Conservation (phyloP, 169 alveolate genomes). For the Theileria equi region DNA sequence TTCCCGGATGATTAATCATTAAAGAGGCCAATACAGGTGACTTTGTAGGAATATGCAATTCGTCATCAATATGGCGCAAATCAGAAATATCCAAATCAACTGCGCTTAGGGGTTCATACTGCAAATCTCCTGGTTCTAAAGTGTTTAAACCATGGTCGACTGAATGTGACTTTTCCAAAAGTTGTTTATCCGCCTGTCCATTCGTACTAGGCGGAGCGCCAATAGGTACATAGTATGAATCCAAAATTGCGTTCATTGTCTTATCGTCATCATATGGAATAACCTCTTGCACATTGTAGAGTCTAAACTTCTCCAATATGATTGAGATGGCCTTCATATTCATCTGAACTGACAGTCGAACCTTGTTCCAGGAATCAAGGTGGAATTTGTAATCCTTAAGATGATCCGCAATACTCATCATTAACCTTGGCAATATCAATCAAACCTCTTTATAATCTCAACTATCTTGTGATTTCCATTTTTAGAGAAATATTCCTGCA, state of each 20-base stretch:
- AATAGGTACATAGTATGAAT: background rate
- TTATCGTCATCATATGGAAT: background rate
- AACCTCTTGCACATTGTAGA: conserved; percentile 18
- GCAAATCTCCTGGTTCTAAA: background rate
- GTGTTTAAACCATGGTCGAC: background rate
- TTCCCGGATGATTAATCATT: conserved; percentile 35
- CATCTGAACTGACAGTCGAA: conserved; percentile 3
- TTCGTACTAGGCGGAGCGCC: background rate
- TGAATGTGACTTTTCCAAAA: too few species aligned
- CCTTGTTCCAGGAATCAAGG: conserved; percentile 26
- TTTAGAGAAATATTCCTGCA: conserved; percentile 36
- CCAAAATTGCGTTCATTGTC: background rate
- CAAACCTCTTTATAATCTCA: conserved; percentile 26
- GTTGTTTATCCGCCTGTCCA: background rate
- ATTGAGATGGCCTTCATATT: conserved; percentile 38
- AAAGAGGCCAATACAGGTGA: conserved; percentile 1
- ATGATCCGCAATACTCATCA: background rate
- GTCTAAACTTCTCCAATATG: conserved; percentile 41
- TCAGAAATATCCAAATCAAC: background rate
- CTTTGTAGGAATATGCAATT: background rate
- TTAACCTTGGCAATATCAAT: background rate
- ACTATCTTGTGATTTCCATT: conserved; percentile 40
- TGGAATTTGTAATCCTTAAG: background rate
- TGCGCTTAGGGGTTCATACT: background rate
- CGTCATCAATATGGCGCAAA: background rate